Conservation (phyloP, 2,329 filamentous ascomycete genomes). For the Fusarium sp. region DNA sequence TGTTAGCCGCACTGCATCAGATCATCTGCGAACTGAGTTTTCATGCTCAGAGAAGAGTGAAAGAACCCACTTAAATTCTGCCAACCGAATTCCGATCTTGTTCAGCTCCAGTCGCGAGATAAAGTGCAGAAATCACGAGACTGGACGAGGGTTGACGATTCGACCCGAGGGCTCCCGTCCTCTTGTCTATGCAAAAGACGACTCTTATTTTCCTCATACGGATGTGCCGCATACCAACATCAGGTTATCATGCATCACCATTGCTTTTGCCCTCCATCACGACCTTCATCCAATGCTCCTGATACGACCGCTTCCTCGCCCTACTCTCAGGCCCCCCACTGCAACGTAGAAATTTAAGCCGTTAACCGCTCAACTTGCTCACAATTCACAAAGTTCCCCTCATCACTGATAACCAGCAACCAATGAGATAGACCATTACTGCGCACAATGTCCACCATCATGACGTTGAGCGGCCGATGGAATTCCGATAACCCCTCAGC, state of each 20-base stretch:
- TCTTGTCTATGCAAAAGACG: conserved; percentile 2
- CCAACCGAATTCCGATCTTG: conserved; percentile 1
- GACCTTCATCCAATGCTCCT: not conserved
- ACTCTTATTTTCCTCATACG: not conserved
- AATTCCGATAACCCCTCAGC: conserved; percentile 36
- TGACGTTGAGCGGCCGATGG: conserved; percentile 32
- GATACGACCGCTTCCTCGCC: conserved; percentile 8
- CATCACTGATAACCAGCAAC: conserved; percentile 14
- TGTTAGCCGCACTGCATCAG: conserved; percentile 11
- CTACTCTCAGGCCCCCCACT: conserved; percentile 24
- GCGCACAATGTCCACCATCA: conserved; percentile 21
- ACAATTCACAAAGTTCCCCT: conserved; percentile 17
- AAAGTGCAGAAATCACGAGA: not conserved
- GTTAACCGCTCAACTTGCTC: conserved; percentile 4
- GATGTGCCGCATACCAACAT: not conserved
- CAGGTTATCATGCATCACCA: not conserved
- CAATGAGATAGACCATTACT: conserved; percentile 24
- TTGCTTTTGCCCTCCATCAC: not conserved
- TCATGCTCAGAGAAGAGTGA: not conserved
- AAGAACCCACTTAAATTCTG: not conserved
- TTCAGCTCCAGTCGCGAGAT: not conserved
- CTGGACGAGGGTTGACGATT: not conserved
- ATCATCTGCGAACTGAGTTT: conserved; percentile 15
- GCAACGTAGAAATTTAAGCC: not conserved
- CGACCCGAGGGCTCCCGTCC: not conserved